A percentile compares a stretch with the other conserved stretches of the same genome.
Conservation (phyloP, 2,329 filamentous ascomycete species). For the Hypoxylon rubiginosum region DNA sequence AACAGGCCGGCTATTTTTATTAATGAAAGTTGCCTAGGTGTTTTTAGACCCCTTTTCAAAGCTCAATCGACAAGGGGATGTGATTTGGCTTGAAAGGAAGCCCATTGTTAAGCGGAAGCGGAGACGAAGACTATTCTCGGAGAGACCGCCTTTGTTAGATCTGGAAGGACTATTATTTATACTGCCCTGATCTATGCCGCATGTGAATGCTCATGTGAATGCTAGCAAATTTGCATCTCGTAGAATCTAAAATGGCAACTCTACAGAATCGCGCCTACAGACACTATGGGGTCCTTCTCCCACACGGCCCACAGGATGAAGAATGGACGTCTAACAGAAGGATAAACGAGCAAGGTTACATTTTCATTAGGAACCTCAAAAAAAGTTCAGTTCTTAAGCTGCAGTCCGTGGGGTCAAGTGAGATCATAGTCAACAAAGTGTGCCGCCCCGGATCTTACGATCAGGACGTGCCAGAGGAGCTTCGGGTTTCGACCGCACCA, state of each 20-base stretch:
- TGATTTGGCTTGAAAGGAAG: not conserved
- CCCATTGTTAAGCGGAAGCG: not conserved
- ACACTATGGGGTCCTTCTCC: not conserved
- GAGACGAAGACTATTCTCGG: not conserved
- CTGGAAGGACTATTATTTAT: not conserved
- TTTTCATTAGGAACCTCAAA: not conserved
- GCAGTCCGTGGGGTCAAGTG: not conserved
- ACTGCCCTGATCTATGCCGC: not conserved
- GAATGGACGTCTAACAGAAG: not conserved
- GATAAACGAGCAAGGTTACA: not conserved
- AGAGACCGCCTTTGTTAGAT: not conserved
- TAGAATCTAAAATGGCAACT: not conserved
- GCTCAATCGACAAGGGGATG: too few species aligned
- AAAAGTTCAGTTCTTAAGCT: not conserved
- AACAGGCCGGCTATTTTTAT: too few species aligned
- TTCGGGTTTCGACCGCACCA: not conserved
- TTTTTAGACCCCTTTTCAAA: too few species aligned
- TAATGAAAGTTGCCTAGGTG: too few species aligned
- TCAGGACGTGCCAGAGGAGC: not conserved
- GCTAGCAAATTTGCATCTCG: not conserved
- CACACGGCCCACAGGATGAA: not conserved
- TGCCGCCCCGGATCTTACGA: not conserved
- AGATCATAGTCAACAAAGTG: not conserved
- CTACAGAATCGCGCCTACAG: not conserved
- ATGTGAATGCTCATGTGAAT: not conserved